These are phyloP conservation scores for Plantago lanceolata DNA, from an alignment of 305 asterid genomes.

Conservation along the genomic window DNA sequence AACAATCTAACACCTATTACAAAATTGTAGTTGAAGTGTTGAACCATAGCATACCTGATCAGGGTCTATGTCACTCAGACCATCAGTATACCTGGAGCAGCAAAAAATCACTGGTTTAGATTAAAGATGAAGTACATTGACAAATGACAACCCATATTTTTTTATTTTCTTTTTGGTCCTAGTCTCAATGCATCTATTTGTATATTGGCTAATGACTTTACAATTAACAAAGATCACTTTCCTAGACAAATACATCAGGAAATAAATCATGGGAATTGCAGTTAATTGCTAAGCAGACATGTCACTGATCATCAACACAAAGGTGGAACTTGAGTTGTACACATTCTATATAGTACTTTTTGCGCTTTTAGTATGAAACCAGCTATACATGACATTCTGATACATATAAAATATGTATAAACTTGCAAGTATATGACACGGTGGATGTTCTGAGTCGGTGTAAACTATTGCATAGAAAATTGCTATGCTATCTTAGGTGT, in stretches of 20 bases:
- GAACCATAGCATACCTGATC: slow-evolving; percentile 84
- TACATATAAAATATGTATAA: not conserved
- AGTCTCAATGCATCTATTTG: not conserved
- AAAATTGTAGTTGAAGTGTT: slow-evolving; percentile 19
- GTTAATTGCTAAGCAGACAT: not conserved
- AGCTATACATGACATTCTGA: not conserved
- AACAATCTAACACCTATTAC: not conserved
- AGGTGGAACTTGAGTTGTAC: not conserved
- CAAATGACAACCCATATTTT: not conserved
- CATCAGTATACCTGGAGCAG: slow-evolving; percentile 79
- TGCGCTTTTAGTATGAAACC: not conserved
- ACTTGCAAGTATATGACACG: not conserved
- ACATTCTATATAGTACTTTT: not conserved
- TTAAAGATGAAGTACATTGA: slow-evolving; percentile 16
- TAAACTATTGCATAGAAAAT: no score
- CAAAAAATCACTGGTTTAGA: slow-evolving; percentile 25
- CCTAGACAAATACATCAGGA: not conserved
- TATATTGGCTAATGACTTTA: not conserved
- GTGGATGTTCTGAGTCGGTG: no score
- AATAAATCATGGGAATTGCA: not conserved
- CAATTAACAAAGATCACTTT: not conserved
- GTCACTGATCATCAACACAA: not conserved
- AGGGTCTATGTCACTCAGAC: slow-evolving; percentile 58
- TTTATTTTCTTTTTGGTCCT: not conserved
- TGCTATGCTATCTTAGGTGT: no score